Evolutionary conservation across 306 rosid genomes (phyloP), one percentile per base, ranked within the genome.

Genomic region (Hippophae rhamnoides): DNA sequence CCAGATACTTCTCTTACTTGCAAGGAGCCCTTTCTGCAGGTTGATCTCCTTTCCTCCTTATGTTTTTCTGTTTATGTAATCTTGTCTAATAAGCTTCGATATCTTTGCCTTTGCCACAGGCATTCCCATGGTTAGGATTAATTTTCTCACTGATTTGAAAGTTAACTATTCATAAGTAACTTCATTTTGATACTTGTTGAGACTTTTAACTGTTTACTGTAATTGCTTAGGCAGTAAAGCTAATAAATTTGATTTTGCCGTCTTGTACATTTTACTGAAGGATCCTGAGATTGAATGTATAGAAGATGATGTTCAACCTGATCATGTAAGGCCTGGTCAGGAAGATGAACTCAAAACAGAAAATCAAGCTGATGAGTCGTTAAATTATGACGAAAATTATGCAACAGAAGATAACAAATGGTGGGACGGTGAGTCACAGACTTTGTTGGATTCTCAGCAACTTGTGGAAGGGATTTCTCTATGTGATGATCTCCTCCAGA

Each of bases 391-490:
- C 5, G 95, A 78, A 73, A 69, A 69, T 69, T 55, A 53, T 47
- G 70, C 51, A 8, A 84, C 71, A 6, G 97, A 84, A 64, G 89
- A 77, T 43, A 74, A 82, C 47, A 80, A 71, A 63, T 89, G 93
- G 97, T 86, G 86, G 86, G 95, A 89, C 14, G 83, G 93, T 44
- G 93, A 84, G 76, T 86, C 97, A 11, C 97, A 89, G 77, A 62
- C 80, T 73, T 60, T 89, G 56, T 61, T 89, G 69, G 74, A 78
- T 74, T 86, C 97, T 2, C 97, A 89, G 68, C 95, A 86, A 63
- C 84, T 89, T 56, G 97, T 71, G 9, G 97, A 89, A 61, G 23
- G 23, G 23, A 18, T 18, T 18, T 18, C 23, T 18, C 23, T 18
- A 18, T 82, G 87, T 44, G 95, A 82, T 26, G 97, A 89, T 69